Evolutionary conservation across 441 rosid species (phyloP).

Genomic region (Kokia cookei): DNA sequence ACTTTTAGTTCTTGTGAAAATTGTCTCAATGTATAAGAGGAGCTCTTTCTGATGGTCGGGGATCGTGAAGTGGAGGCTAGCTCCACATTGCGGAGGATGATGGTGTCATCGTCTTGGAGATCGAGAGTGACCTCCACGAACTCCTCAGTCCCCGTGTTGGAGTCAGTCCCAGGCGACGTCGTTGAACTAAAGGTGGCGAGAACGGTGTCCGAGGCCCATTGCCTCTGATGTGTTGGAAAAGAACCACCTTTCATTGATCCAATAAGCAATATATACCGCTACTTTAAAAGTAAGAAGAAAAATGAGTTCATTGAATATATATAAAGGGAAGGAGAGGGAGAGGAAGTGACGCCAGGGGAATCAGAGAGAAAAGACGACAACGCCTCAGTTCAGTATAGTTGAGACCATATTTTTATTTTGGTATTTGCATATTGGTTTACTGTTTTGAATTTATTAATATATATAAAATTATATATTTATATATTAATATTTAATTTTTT

Average conservation of each 20-base stretch:
- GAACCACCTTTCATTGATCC: slow-evolving; percentile 34
- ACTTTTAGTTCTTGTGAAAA: slow-evolving; percentile 71
- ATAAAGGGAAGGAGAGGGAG: slow-evolving; percentile 38
- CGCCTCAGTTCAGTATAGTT: slow-evolving; percentile 22
- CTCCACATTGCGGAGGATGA: slow-evolving; percentile 36
- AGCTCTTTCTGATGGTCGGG: slow-evolving; percentile 47
- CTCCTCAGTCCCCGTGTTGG: slow-evolving; percentile 38
- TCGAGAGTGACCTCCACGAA: slow-evolving; percentile 45
- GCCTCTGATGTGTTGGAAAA: slow-evolving; percentile 55
- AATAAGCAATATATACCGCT: not conserved
- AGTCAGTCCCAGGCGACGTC: slow-evolving; percentile 53
- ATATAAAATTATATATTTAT: no score
- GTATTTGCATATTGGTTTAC: no score
- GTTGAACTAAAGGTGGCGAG: slow-evolving; percentile 41
- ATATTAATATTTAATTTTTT: no score
- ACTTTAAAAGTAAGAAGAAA: no score
- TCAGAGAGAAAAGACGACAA: slow-evolving; percentile 36
- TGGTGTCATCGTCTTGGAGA: slow-evolving; percentile 48
- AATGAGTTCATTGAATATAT: not conserved
- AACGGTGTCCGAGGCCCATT: slow-evolving; percentile 75
- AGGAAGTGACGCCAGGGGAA: slow-evolving; percentile 38
- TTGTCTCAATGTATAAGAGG: slow-evolving; percentile 44
- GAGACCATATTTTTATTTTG: no score
- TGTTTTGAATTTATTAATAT: no score
- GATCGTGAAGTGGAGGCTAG: slow-evolving; percentile 46